Evolutionary conservation across 768 basidiomycete genomes (phyloP), one percentile per base, ranked within the genome.

Genomic region (Trametes villosa): DNA sequence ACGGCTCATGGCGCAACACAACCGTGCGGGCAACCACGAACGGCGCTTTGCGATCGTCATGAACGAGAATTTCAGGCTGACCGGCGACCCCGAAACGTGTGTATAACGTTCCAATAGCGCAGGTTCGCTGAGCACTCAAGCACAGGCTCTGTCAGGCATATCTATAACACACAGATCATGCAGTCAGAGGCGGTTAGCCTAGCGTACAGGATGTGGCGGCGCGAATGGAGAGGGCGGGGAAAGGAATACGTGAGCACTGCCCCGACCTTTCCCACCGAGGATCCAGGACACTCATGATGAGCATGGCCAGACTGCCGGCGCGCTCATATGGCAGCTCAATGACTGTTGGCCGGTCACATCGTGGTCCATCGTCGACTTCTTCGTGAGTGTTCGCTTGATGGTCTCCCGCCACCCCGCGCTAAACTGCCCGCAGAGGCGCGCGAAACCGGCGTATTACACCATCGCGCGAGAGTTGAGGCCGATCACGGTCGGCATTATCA

Each of bases 131-230:
- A 5, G 15, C 5, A 12, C 13, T 38, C 36, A 15, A 3, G 36
- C 36, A 38, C 36, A 18, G 31, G 12, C 62, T n/a, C n/a, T n/a
- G n/a, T n/a, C n/a, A 92, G 91, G 69, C 95, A 95, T 73, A 81
- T 92, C 11, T 98, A 94, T 75, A 92, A 90, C 65, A 96, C 96
- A 2, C 96, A 97, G 74, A 76, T 96, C 56, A 95, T 98, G 92
- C 96, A 98, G 74, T 89, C 94, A 0, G 95, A 97, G 72, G 86
- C 89, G 1, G 80, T 97, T 13, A 84, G 87, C 2, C 84, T 90
- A 17, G 96, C 96, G 0, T 97, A 92, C 71, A 84, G 91, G n/a
- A 75, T 92, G 1, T 97, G 96, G 96, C 79, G 93, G 55, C 81
- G 96, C 12, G 90, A 94, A 70, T 98, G 94, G 93, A 77, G 81